Percentiles rank a stretch among this genome's conserved stretches.
Evolutionary conservation across 78 protist species (phyloP).

Genomic region (slime mould (Dictyostelium discoideum)): dicty_2.7 NC_007089.4:4328001-4328500

Average conservation of each 20-base stretch:
- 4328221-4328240: slow-evolving; percentile 48
- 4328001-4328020: neutral
- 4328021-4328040: neutral
- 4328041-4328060: no score
- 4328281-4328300: neutral
- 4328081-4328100: neutral
- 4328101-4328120: slow-evolving; percentile 25
- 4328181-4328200: slow-evolving; percentile 45
- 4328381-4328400: slow-evolving; percentile 34
- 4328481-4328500: slow-evolving; percentile 9
- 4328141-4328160: slow-evolving; percentile 29
- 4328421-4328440: neutral
- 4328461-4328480: slow-evolving; percentile 57
- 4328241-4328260: slow-evolving; percentile 32
- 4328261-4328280: neutral
- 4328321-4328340: slow-evolving; percentile 29
- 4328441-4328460: slow-evolving; percentile 54
- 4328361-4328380: slow-evolving; percentile 74
- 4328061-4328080: neutral
- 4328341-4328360: slow-evolving; percentile 65
- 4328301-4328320: neutral
- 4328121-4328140: slow-evolving; percentile 29
- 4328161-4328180: slow-evolving; percentile 77
- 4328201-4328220: slow-evolving; percentile 61
- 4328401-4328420: slow-evolving; percentile 52